phyloP scores from a whole-genome alignment of 257 asterid genomes.

The Osmanthus fragrans region DNA sequence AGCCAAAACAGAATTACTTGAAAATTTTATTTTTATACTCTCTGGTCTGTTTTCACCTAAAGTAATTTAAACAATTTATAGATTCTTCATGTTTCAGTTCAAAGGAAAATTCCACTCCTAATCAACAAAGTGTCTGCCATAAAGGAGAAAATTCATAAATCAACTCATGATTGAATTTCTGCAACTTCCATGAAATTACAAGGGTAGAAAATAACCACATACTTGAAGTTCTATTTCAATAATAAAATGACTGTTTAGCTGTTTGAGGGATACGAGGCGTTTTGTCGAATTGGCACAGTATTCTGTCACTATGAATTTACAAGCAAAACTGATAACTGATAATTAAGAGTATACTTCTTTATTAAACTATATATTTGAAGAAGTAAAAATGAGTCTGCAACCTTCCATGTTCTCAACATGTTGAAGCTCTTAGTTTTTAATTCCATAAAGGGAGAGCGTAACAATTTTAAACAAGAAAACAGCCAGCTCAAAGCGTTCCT shows the following conservation, averaged over 20 bases:
- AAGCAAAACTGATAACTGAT: background rate
- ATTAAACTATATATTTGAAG: background rate
- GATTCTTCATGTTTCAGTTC: background rate
- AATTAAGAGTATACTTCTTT: too few relatives aligned
- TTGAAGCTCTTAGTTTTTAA: background rate
- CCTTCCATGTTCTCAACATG: background rate
- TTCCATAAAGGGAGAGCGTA: background rate
- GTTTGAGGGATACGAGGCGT: background rate
- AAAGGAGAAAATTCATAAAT: background rate
- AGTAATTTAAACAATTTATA: too few relatives aligned
- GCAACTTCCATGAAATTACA: background rate
- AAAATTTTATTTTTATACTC: too few relatives aligned
- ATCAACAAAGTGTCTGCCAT: background rate
- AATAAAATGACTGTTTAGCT: background rate
- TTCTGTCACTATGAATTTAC: background rate
- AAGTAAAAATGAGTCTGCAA: background rate
- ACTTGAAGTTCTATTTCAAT: background rate
- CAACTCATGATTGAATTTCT: background rate
- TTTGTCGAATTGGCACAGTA: background rate
- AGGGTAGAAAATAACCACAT: background rate
- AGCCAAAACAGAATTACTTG: background rate
- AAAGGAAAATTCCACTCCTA: background rate
- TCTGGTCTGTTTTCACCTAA: background rate
- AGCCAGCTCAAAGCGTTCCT: background rate
- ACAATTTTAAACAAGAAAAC: background rate